Percentiles rank a stretch among this genome's conserved stretches.
phyloP scores from a whole-genome alignment of 148 eudicot species.

The Spergularia marina region DNA sequence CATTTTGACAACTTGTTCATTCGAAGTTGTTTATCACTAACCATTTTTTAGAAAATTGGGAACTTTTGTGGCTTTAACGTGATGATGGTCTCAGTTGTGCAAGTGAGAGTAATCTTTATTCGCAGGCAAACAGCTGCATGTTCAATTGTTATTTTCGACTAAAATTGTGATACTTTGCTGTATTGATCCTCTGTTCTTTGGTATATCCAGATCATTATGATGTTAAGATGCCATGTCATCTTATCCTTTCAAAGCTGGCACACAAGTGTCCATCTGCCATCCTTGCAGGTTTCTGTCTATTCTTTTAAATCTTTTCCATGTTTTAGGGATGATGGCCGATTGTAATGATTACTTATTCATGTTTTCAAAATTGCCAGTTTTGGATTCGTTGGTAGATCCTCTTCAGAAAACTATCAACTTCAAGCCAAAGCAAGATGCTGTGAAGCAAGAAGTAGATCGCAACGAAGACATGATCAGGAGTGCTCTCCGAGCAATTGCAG shows the following conservation, averaged over 20 bases:
- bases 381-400: constrained; percentile 97
- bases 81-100: neutral
- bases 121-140: neutral
- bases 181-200: neutral
- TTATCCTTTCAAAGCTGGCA: constrained; percentile 91
- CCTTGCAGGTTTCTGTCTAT: constrained; percentile 59
- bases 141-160: neutral
- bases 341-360: constrained; percentile 4
- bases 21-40: neutral
- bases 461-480: constrained; percentile 98
- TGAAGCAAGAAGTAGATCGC: constrained; percentile 99
- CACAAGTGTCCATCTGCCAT: constrained; percentile 96
- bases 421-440: constrained; percentile 97
- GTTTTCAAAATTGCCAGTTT: constrained; percentile 46
- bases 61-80: neutral
- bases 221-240: constrained; percentile 99
- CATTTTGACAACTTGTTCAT: neutral
- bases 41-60: neutral
- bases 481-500: constrained; percentile 87
- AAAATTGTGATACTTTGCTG: neutral
- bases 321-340: neutral
- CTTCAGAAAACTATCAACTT: constrained; percentile 83
- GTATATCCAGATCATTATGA: constrained; percentile 90
- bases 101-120: neutral
- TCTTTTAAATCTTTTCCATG: neutral